phyloP scores from a whole-genome alignment of 108 stramenopile species.

The Skeletonema menzelii region DNA sequence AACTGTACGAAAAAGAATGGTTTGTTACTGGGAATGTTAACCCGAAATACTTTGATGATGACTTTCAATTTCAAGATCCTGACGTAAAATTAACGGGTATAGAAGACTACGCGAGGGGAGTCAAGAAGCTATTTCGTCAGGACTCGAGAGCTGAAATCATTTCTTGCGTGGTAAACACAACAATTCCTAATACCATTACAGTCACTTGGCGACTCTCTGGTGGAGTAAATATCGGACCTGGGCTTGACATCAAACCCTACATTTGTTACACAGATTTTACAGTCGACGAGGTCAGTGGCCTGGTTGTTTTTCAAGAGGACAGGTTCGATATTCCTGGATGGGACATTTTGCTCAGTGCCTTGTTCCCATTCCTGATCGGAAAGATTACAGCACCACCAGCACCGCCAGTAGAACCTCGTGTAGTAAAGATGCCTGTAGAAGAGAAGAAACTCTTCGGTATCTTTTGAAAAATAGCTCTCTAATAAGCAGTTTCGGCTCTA shows the following conservation, averaged over 20 bases:
- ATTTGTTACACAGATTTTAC: slow-evolving; percentile 79
- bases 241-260: slow-evolving; percentile 85
- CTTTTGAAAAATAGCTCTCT: neutral
- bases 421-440: slow-evolving; percentile 25
- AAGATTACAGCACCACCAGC: slow-evolving; percentile 56
- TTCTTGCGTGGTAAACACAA: slow-evolving; percentile 51
- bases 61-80: slow-evolving; percentile 85
- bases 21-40: slow-evolving; percentile 87
- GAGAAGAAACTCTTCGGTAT: neutral
- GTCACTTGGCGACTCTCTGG: slow-evolving; percentile 83
- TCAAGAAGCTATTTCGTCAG: slow-evolving; percentile 73
- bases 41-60: slow-evolving; percentile 70
- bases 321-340: slow-evolving; percentile 72
- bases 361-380: slow-evolving; percentile 80
- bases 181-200: slow-evolving; percentile 60
- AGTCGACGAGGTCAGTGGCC: slow-evolving; percentile 59
- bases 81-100: slow-evolving; percentile 79
- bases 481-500: neutral
- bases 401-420: slow-evolving; percentile 45
- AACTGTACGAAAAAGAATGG: slow-evolving; percentile 80
- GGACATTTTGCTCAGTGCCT: slow-evolving; percentile 57
- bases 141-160: slow-evolving; percentile 76
- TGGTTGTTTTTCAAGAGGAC: slow-evolving; percentile 82
- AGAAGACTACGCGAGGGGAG: slow-evolving; percentile 78
- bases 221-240: slow-evolving; percentile 73